Conservation (phyloP, 257 asterid genomes). For the Rauvolfia tetraphylla region DNA sequence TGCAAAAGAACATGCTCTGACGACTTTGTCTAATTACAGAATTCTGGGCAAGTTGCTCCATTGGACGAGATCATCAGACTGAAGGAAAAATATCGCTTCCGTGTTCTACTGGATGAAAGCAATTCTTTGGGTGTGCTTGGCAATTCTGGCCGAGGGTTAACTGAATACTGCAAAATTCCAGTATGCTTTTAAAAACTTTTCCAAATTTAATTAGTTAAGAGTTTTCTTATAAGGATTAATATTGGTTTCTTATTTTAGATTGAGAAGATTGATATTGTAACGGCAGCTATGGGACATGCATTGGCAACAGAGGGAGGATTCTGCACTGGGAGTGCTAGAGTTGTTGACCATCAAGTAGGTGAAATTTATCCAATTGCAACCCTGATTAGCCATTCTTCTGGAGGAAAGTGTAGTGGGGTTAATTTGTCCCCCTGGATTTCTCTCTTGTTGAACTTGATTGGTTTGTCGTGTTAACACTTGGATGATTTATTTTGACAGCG, state of each 20-base stretch:
- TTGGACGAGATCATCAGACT: constrained; percentile 72
- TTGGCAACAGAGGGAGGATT: constrained; percentile 98
- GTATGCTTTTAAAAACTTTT: constrained; percentile 39
- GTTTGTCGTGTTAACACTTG: constrained; percentile 2
- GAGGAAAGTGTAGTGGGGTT: not conserved
- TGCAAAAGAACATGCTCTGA: not conserved
- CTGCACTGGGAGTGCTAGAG: constrained; percentile 92
- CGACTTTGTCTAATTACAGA: constrained; percentile 39
- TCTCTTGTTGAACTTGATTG: not conserved
- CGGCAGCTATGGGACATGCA: constrained; percentile 97
- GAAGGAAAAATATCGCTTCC: constrained; percentile 85
- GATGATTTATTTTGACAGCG: constrained; percentile 50
- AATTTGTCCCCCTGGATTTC: not conserved
- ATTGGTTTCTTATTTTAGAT: constrained; percentile 40
- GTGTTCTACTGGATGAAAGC: constrained; percentile 86
- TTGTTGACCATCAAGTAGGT: constrained; percentile 86
- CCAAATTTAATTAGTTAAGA: constrained; percentile 17
- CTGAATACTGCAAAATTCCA: constrained; percentile 72
- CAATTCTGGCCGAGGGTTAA: constrained; percentile 81
- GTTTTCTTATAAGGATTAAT: constrained; percentile 14
- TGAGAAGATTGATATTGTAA: constrained; percentile 82
- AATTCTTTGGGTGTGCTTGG: constrained; percentile 95
- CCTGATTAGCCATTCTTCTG: not conserved
- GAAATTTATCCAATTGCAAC: constrained; percentile 17
- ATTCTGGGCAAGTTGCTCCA: constrained; percentile 94